Percentiles rank a stretch among this genome's conserved stretches.
phyloP scores from a whole-genome alignment of 176 grass and related monocot genomes.

The Avena sativa region DNA sequence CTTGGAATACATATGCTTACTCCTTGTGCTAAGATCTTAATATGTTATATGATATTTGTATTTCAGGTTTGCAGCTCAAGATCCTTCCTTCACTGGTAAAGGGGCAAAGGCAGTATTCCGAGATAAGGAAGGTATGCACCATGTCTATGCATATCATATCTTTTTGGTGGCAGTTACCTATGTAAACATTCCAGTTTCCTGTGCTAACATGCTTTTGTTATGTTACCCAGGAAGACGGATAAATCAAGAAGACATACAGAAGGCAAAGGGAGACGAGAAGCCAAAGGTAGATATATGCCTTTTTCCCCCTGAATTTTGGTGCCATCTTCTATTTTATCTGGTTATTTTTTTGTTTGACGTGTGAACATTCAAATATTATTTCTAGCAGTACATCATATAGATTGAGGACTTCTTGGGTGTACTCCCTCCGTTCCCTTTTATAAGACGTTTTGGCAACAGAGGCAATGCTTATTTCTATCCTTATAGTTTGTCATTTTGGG shows the following conservation, averaged over 20 bases:
- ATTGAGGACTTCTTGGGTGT: background rate
- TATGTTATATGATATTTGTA: conserved; percentile 30
- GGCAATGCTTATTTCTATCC: background rate
- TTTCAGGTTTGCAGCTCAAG: conserved; percentile 67
- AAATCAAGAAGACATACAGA: conserved; percentile 79
- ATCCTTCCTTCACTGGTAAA: conserved; percentile 74
- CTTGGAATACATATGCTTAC: conserved; percentile 15
- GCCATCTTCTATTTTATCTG: conserved; percentile 16
- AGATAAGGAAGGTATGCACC: conserved; percentile 65
- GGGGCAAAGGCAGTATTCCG: conserved; percentile 83
- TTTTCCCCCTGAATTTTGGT: conserved; percentile 35
- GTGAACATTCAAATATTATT: conserved; percentile 13
- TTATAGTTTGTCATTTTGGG: conserved; percentile 5
- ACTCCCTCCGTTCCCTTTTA: background rate
- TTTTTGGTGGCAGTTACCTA: conserved; percentile 27
- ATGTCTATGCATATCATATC: conserved; percentile 2
- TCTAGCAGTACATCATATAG: background rate
- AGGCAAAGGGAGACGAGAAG: conserved; percentile 73
- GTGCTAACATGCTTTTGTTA: conserved; percentile 42
- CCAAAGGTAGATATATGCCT: conserved; percentile 67
- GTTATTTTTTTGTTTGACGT: conserved; percentile 21
- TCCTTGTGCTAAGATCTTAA: conserved; percentile 38
- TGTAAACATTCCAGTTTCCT: background rate
- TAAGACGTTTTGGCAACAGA: too few relatives aligned
- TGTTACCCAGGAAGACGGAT: conserved; percentile 66